These are phyloP conservation scores for Gardenia jasminoides DNA, from an alignment of 257 asterid species.

Conservation along the genomic window DNA sequence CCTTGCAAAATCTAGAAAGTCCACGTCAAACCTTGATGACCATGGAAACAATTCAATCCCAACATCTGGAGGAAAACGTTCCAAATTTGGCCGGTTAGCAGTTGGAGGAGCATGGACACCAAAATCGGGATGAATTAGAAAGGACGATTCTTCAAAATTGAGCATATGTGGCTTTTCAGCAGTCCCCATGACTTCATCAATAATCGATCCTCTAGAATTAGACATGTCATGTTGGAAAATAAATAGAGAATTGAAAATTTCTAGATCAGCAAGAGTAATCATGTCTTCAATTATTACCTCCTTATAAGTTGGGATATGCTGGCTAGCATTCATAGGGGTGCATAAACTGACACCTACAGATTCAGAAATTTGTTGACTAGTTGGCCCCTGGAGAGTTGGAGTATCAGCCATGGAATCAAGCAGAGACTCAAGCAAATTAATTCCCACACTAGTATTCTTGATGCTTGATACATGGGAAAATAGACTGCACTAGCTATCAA, in stretches of 20 bases:
- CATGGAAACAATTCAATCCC: not conserved
- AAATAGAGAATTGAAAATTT: not conserved
- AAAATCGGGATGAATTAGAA: not conserved
- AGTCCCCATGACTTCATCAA: not conserved
- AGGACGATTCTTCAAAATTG: not conserved
- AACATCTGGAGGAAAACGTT: not conserved
- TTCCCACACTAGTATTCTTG: not conserved
- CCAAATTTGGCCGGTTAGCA: not conserved
- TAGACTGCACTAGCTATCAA: not conserved
- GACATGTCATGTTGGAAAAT: not conserved
- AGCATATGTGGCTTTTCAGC: not conserved
- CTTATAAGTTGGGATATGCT: not conserved
- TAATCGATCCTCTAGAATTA: not conserved
- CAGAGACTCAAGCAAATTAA: not conserved
- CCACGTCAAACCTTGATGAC: not conserved
- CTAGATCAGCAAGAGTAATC: constrained; percentile 6
- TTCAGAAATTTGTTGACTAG: not conserved
- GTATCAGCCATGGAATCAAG: not conserved
- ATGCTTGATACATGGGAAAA: constrained; percentile 9
- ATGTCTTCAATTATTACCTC: not conserved
- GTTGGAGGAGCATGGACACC: not conserved
- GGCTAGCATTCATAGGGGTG: not conserved
- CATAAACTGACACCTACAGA: not conserved
- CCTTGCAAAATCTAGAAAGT: not conserved
- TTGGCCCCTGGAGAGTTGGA: not conserved